Percentiles rank a stretch among this genome's conserved stretches.
These are phyloP conservation scores for Populus euphratica DNA, from an alignment of 345 rosid species.

Conservation along the genomic window DNA sequence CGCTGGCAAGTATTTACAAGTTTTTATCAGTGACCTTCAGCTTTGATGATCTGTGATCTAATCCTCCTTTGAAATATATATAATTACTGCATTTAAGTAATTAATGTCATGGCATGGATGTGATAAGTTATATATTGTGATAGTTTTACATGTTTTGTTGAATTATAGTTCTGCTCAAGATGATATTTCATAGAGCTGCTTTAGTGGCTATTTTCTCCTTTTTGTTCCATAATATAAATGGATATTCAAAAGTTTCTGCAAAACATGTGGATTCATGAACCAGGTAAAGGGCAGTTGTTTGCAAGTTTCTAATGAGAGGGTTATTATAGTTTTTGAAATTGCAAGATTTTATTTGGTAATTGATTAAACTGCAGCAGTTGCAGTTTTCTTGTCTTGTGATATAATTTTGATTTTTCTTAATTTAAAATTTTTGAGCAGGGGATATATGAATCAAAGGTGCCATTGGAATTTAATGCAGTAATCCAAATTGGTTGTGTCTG, in stretches of 20 bases:
- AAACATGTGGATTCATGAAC: too few relatives aligned
- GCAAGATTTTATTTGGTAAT: too few relatives aligned
- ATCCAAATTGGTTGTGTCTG: constrained; percentile 93
- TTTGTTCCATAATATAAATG: not conserved
- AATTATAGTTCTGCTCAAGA: not conserved
- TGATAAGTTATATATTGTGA: not conserved
- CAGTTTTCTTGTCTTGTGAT: constrained; percentile 1
- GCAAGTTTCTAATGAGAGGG: too few relatives aligned
- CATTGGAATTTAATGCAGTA: constrained; percentile 70
- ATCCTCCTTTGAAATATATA: not conserved
- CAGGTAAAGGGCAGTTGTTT: too few relatives aligned
- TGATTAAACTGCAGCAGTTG: not conserved
- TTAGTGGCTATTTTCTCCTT: not conserved
- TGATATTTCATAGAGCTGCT: not conserved
- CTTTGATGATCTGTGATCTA: not conserved
- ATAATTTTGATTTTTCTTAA: constrained; percentile 13
- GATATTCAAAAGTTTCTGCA: not conserved
- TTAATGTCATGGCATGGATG: not conserved
- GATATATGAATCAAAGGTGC: constrained; percentile 78
- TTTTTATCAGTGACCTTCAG: not conserved
- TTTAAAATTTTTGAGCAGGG: constrained; percentile 51
- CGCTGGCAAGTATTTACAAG: too few relatives aligned
- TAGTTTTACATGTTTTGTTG: not conserved
- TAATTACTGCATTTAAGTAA: not conserved
- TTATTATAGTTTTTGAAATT: too few relatives aligned